Conservation (phyloP, 2,329 filamentous ascomycete species). For the Alternaria sp. region DNA sequence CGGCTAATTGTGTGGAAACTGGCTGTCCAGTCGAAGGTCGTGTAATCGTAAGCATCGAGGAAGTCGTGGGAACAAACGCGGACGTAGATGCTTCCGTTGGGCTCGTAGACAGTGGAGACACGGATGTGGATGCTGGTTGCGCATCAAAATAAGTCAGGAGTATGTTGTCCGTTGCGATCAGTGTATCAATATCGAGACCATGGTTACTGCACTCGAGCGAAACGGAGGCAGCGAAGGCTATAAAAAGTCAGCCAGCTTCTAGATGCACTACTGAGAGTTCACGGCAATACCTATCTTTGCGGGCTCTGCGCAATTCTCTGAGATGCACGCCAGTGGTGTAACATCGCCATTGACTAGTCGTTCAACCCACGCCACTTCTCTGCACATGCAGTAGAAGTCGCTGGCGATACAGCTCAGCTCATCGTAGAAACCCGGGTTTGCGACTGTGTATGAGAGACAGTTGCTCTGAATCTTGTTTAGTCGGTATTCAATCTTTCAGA, state of each 20-base stretch:
- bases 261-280: not conserved
- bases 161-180: not conserved
- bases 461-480: not conserved
- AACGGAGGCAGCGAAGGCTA: not conserved
- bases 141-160: not conserved
- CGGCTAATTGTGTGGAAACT: not conserved
- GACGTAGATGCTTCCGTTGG: not conserved
- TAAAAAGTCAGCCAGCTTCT: not conserved
- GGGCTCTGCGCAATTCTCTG: not conserved
- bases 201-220: not conserved
- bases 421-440: not conserved
- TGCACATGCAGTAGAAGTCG: not conserved
- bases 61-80: not conserved
- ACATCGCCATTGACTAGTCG: not conserved
- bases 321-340: not conserved
- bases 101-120: not conserved
- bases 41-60: not conserved
- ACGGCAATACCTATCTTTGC: not conserved
- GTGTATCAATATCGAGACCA: not conserved
- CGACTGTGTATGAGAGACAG: not conserved
- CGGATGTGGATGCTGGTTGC: not conserved
- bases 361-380: not conserved
- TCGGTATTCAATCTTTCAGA: not conserved
- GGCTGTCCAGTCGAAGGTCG: not conserved
- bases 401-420: not conserved